Conservation (phyloP, 768 basidiomycete species). For the Lactarius akahatsu region DNA sequence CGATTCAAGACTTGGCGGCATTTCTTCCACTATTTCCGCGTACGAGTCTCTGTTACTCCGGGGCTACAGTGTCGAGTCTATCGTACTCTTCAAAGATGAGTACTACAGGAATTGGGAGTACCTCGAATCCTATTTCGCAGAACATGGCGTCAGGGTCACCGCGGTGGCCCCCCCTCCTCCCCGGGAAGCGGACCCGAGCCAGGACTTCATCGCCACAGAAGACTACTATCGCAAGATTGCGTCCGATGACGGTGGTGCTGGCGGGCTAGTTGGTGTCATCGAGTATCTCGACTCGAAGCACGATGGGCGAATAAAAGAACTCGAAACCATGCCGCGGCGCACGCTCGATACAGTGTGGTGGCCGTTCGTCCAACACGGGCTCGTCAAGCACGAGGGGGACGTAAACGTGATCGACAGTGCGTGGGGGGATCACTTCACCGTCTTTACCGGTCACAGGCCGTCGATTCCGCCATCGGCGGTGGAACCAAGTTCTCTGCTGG, state of each 20-base stretch:
- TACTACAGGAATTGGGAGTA: constrained; percentile 91
- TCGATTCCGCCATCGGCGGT: constrained; percentile 27
- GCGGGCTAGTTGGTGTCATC: constrained; percentile 49
- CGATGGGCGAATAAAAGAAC: constrained; percentile 58
- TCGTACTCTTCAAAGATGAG: constrained; percentile 79
- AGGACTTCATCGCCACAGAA: constrained; percentile 56
- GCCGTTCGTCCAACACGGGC: constrained; percentile 93
- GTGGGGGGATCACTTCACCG: constrained; percentile 79
- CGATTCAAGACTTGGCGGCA: constrained; percentile 88
- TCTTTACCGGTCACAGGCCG: constrained; percentile 45
- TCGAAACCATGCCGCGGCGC: constrained; percentile 75
- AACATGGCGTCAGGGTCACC: constrained; percentile 58
- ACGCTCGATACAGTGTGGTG: constrained; percentile 87
- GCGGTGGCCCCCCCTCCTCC: constrained; percentile 61
- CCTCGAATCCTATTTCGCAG: constrained; percentile 72
- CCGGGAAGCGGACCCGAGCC: constrained; percentile 40
- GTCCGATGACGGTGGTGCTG: constrained; percentile 35
- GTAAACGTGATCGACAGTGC: constrained; percentile 94
- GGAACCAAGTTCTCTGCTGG: constrained; percentile 42
- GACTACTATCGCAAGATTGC: constrained; percentile 66
- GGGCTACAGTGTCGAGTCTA: constrained; percentile 83
- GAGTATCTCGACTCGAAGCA: constrained; percentile 65
- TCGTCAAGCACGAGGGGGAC: constrained; percentile 63
- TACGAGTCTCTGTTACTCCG: constrained; percentile 91
- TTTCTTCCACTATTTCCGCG: constrained; percentile 87